Evolutionary conservation across 371 early-diverging fungal species (phyloP), one percentile per base, ranked within the genome.

Genomic region (Rhizopus microsporus): DNA sequence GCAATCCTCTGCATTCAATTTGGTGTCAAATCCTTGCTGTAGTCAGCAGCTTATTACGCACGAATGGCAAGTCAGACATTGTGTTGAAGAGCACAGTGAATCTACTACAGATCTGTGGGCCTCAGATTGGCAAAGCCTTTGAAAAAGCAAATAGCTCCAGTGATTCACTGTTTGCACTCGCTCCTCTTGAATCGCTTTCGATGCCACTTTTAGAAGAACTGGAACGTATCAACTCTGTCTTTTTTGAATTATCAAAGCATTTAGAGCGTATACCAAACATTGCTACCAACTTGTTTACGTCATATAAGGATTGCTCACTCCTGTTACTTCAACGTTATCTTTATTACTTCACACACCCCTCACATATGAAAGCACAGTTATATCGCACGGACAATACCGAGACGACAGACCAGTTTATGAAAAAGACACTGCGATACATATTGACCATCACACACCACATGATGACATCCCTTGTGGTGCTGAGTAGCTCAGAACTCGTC

Each of bases 1-100:
- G 70, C 17, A 68, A 63, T n/a, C 80, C 80, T 7, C 57, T 76
- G 13, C 80, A 76, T 48, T 42, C 34, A 13, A 42, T 71, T 7
- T 77, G 80, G 77, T 72, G 77, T 39, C 72, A 74, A 29, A 72
- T 68, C 55, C 51, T 79, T 2, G 61, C 60, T 45, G 70, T 78
- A 0, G 29, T 74, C 12, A 67, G 55, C 51, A 73, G 70, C 30
- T 43, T 78, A 33, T 39, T 72, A 44, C 51, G 52, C 10, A 40
- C 53, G 7, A 53, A 37, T 16, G 63, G 57, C 16, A 50, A 6
- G 23, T 47, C 60, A 0, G 64, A 70, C 31, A 29, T 42, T 23
- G 63, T 74, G 4, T 60, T 74, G 13, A 51, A 55, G 6, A 34
- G 30, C 12, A 54, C 60, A 0, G 67, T 68, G 35, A 67, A 47